These are phyloP conservation scores for Aspergillus ostianus DNA, from an alignment of 495 filamentous ascomycete genomes.

Conservation along the genomic window DNA sequence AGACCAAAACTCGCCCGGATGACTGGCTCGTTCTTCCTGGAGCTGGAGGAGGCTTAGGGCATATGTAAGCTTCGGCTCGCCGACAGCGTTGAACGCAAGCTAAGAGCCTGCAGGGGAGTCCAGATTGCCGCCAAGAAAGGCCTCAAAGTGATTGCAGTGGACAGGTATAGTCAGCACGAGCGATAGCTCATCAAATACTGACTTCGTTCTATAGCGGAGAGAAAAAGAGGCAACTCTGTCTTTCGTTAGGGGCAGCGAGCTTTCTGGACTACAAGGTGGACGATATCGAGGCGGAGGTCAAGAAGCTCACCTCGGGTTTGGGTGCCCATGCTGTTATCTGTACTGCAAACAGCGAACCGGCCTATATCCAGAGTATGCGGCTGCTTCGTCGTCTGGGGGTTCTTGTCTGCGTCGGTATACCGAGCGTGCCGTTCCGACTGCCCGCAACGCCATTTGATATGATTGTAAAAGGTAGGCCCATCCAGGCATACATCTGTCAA, in stretches of 20 bases:
- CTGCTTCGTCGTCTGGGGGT: conserved; percentile 41
- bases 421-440: conserved; percentile 34
- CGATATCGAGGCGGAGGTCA: conserved; percentile 35
- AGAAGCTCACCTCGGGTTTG: conserved; percentile 32
- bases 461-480: conserved; percentile 36
- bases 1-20: conserved; percentile 38
- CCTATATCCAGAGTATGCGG: conserved; percentile 42
- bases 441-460: conserved; percentile 45
- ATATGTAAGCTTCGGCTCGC: conserved; percentile 30
- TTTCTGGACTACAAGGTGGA: conserved; percentile 42
- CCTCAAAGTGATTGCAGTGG: conserved; percentile 43
- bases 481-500: background rate
- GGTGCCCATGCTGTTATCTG: conserved; percentile 48
- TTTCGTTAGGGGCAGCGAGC: conserved; percentile 35
- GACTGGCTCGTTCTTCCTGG: conserved; percentile 44
- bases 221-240: conserved; percentile 41
- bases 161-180: conserved; percentile 27
- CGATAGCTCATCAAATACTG: background rate
- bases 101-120: conserved; percentile 30
- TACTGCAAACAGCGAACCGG: conserved; percentile 36
- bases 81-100: background rate
- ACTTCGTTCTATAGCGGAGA: conserved; percentile 27
- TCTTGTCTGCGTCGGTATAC: conserved; percentile 46
- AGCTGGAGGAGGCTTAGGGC: conserved; percentile 44
- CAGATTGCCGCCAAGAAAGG: conserved; percentile 45